Conservation (phyloP, 805 yeast species). For the Wickerhamomyces tratensis region DNA sequence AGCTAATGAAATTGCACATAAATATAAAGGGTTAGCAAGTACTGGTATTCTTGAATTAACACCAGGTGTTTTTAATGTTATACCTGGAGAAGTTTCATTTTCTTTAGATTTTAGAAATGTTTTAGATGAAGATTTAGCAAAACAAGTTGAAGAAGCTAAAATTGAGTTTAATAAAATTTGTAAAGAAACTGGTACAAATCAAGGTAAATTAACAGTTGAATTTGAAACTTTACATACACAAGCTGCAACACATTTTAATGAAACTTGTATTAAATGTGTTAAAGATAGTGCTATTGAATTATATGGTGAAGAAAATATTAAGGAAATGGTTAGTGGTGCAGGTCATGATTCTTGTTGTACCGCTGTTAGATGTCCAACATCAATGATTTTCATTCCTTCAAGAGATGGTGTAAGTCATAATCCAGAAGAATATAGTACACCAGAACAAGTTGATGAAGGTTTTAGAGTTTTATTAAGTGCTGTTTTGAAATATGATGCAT, state of each 20-base stretch:
- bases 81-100: slow-evolving; percentile 52
- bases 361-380: slow-evolving; percentile 47
- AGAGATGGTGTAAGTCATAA: slow-evolving; percentile 60
- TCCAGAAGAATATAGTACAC: slow-evolving; percentile 55
- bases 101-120: slow-evolving; percentile 53
- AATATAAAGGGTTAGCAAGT: slow-evolving; percentile 43
- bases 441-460: slow-evolving; percentile 56
- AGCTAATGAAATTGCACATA: slow-evolving; percentile 45
- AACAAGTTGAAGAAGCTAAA: slow-evolving; percentile 29
- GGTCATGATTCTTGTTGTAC: slow-evolving; percentile 68
- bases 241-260: slow-evolving; percentile 47
- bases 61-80: slow-evolving; percentile 59
- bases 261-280: slow-evolving; percentile 41
- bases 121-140: slow-evolving; percentile 30
- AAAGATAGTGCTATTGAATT: slow-evolving; percentile 39
- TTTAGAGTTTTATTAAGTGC: slow-evolving; percentile 46
- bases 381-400: slow-evolving; percentile 68
- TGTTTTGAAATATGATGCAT: slow-evolving; percentile 29
- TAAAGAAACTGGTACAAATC: slow-evolving; percentile 15
- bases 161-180: slow-evolving; percentile 27
- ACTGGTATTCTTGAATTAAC: slow-evolving; percentile 47
- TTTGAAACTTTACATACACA: slow-evolving; percentile 38
- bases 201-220: slow-evolving; percentile 23
- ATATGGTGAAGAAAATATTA: slow-evolving; percentile 33
- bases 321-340: slow-evolving; percentile 55